Base-by-base conservation (phyloP, 2,329 filamentous ascomycete genomes). In the Karstenula rhodostoma region DNA sequence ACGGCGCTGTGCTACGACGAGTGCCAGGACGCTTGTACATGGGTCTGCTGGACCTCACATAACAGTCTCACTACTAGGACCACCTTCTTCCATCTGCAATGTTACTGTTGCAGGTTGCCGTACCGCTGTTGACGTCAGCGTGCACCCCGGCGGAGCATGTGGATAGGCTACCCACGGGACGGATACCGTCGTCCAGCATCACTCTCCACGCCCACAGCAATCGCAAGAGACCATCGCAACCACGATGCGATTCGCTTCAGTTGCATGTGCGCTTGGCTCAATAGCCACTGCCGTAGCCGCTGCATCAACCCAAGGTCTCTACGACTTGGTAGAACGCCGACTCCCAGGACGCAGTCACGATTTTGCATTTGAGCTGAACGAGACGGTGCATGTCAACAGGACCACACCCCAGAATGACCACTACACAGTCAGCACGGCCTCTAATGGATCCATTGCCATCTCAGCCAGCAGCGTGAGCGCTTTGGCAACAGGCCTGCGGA, bases 401-500 rank as follows among this genome's bases (percentile, higher is more conserved):
- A 57, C 56, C 22, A 46, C 43, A 8, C 47, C 49, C 17, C 29
- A 44, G 32, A 66, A 67, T 29, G 68, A 69, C 50, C 43, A 51
- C 7, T 69, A 66, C 43, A 50, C 61, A 0, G 61, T 73, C 25
- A 63, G 63, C 2, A 67, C 64, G 5, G 17, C 27, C 27, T 44
- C 44, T 12, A 65, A 67, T 57, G 63, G 61, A 22, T 61, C 62
- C 40, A 66, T 71, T 43, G 47, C 61, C 5, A 65, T 70, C 33
- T 25, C 59, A 4, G 69, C 65, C 8, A 70, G 57, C 42, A 67
- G 60, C 25, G 15, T 68, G 44, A 67, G 62, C 52, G 66, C 64
- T 19, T 54, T 69, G 25, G 63, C 64, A 2, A 66, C 62, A 25
- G 68, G 80, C 33, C 73, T 82, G 2, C 78, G 78, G 66, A 78